These are phyloP conservation scores for Chalciporus sphaerocephalus DNA, from an alignment of 768 basidiomycete species.

Conservation along the genomic window DNA sequence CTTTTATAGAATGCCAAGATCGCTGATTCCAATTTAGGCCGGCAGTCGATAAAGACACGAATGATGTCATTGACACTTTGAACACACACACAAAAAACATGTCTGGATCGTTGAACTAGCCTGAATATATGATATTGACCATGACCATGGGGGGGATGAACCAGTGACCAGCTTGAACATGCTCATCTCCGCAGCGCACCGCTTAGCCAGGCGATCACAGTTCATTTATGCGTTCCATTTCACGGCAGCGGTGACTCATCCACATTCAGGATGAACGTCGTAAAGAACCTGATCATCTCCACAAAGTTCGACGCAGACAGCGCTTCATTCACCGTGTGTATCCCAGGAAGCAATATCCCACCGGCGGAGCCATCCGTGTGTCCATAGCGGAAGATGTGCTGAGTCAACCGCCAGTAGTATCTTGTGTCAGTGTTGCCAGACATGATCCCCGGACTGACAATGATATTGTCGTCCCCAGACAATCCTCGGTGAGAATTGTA, in stretches of 20 bases:
- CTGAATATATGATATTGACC: too few species aligned
- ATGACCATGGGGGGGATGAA: too few species aligned
- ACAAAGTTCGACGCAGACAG: constrained; percentile 48
- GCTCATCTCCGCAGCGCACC: too few species aligned
- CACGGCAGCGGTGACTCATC: constrained; percentile 45
- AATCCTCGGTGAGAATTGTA: constrained; percentile 46
- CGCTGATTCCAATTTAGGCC: not conserved
- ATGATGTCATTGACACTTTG: too few species aligned
- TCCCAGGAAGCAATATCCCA: constrained; percentile 32
- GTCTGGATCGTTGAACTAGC: too few species aligned
- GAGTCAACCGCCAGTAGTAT: constrained; percentile 42
- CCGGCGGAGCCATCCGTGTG: constrained; percentile 32
- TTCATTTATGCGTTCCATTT: not conserved
- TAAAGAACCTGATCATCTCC: constrained; percentile 65
- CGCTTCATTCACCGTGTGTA: constrained; percentile 75
- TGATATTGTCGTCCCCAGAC: constrained; percentile 33
- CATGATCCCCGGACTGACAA: constrained; percentile 51
- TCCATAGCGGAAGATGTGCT: constrained; percentile 68
- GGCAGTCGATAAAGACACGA: too few species aligned
- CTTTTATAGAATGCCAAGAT: not conserved
- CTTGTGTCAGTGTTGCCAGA: constrained; percentile 54
- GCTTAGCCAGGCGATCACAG: too few species aligned
- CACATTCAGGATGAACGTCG: constrained; percentile 59
- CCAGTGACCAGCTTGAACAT: too few species aligned
- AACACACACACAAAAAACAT: too few species aligned